A percentile compares a stretch with the other conserved stretches of the same genome.
Conservation (phyloP, 257 asterid genomes). For the Solanum bulbocastanum region DNA sequence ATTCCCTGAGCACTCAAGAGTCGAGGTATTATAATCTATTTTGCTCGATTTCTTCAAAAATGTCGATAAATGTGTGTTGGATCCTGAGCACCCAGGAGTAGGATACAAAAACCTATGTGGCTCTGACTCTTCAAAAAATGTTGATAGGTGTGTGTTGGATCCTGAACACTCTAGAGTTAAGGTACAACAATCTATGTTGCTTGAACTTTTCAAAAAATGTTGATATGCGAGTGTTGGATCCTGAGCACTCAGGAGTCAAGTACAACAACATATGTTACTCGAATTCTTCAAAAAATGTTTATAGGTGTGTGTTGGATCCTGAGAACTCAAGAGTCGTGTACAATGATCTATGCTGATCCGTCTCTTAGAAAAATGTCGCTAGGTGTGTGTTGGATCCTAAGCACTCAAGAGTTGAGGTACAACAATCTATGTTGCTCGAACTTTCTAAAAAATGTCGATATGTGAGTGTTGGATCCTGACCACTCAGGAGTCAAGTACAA, state of each 20-base stretch:
- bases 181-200: not conserved
- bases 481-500: not conserved
- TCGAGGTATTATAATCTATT: not conserved
- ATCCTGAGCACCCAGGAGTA: not conserved
- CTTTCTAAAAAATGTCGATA: not conserved
- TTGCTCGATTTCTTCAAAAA: not conserved
- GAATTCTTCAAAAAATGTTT: not conserved
- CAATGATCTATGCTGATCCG: not conserved
- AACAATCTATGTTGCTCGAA: not conserved
- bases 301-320: not conserved
- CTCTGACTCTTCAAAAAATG: not conserved
- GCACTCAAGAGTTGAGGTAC: not conserved
- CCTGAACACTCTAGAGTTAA: not conserved
- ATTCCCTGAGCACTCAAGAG: not conserved
- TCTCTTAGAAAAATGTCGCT: not conserved
- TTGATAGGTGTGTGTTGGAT: not conserved
- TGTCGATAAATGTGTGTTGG: not conserved
- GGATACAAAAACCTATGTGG: not conserved
- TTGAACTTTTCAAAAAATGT: not conserved
- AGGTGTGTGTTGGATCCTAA: not conserved
- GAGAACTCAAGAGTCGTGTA: not conserved
- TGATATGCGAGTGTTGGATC: not conserved
- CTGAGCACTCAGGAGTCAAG: not conserved
- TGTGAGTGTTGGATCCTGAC: not conserved
- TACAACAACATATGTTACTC: not conserved